phyloP scores from a whole-genome alignment of 768 basidiomycete genomes.

The Phylloporus sp. region DNA sequence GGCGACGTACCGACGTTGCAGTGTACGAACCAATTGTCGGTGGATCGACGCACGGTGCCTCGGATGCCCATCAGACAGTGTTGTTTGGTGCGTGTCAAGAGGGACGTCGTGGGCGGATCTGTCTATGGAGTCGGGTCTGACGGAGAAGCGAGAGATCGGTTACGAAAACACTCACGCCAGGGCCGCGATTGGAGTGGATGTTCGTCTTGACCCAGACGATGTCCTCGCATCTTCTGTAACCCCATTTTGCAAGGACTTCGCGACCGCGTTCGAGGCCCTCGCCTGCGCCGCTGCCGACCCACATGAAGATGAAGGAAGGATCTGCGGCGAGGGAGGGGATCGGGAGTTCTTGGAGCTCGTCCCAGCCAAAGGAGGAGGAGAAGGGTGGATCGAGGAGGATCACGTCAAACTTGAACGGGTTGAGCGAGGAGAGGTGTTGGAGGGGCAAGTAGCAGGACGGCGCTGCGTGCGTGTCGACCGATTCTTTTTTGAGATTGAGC shows the following conservation, averaged over 20 bases:
- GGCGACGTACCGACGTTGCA: slow-evolving; percentile 85
- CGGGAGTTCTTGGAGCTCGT: slow-evolving; percentile 75
- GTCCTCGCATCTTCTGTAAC: slow-evolving; percentile 91
- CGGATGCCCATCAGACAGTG: slow-evolving; percentile 97
- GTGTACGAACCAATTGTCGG: slow-evolving; percentile 95
- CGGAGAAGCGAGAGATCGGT: background rate
- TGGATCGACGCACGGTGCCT: slow-evolving; percentile 91
- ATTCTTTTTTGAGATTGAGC: slow-evolving; percentile 73
- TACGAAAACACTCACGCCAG: slow-evolving; percentile 56
- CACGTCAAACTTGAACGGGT: slow-evolving; percentile 78
- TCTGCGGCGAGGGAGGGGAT: slow-evolving; percentile 81
- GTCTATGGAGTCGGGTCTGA: no score
- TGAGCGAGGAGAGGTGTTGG: slow-evolving; percentile 49
- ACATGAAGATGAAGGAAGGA: slow-evolving; percentile 90
- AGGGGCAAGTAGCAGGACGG: slow-evolving; percentile 70
- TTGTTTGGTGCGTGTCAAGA: slow-evolving; percentile 88
- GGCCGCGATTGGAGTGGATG: slow-evolving; percentile 59
- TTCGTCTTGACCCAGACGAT: slow-evolving; percentile 99
- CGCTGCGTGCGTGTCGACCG: slow-evolving; percentile 64
- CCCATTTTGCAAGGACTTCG: slow-evolving; percentile 90
- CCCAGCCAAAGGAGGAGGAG: slow-evolving; percentile 83
- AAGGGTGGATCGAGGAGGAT: slow-evolving; percentile 90
- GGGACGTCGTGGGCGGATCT: slow-evolving; percentile 78
- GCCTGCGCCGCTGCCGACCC: slow-evolving; percentile 89
- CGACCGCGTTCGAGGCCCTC: slow-evolving; percentile 90